phyloP scores from a whole-genome alignment of 495 filamentous ascomycete species.

The Daldinia grandis region DNA sequence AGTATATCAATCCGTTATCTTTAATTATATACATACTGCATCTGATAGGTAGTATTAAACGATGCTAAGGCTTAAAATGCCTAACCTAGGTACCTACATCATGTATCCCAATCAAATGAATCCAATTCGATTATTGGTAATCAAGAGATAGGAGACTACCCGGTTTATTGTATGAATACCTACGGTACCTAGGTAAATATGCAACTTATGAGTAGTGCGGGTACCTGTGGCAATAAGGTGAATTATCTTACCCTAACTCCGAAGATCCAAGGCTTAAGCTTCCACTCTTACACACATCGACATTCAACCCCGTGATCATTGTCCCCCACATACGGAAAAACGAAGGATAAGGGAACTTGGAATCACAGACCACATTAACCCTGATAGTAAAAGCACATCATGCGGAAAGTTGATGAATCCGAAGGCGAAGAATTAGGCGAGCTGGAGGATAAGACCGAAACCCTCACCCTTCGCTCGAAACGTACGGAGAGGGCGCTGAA shows the following conservation, averaged over 20 bases:
- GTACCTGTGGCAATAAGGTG: background rate
- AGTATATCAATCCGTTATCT: background rate
- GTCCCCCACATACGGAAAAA: background rate
- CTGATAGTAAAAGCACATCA: background rate
- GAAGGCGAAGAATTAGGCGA: slow-evolving; percentile 40
- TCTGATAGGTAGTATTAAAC: background rate
- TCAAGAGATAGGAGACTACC: background rate
- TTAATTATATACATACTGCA: no score
- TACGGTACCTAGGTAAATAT: background rate
- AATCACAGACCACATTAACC: background rate
- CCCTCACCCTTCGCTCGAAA: slow-evolving; percentile 57
- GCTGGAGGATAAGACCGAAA: slow-evolving; percentile 43
- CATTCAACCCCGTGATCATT: background rate
- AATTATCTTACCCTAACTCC: background rate
- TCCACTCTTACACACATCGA: background rate
- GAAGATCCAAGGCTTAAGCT: background rate
- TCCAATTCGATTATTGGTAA: background rate
- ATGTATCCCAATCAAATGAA: background rate
- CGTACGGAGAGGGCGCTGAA: slow-evolving; percentile 57
- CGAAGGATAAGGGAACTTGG: background rate
- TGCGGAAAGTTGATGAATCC: slow-evolving; percentile 26
- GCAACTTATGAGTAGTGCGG: background rate
- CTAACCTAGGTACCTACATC: no score
- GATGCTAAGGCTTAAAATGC: no score
- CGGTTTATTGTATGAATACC: background rate